phyloP scores from a whole-genome alignment of 2,329 filamentous ascomycete species.

The Fusarium scirpi region DNA sequence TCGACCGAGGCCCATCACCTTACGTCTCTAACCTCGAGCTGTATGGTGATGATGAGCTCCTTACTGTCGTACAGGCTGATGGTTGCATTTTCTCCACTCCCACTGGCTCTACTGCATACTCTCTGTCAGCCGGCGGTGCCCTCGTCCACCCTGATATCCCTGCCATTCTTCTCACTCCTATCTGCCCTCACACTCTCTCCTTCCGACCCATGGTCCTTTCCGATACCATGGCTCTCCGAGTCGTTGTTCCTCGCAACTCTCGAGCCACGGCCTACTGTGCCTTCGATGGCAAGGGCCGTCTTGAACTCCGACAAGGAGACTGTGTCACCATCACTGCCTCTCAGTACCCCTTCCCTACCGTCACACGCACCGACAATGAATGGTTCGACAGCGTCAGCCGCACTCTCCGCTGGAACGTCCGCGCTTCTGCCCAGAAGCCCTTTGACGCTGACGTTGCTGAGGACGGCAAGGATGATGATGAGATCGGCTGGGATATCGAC shows the following conservation, averaged over 20 bases:
- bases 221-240: constrained; percentile 91
- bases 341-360: constrained; percentile 96
- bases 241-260: constrained; percentile 85
- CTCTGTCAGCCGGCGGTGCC: constrained; percentile 92
- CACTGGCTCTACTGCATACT: constrained; percentile 95
- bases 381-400: constrained; percentile 97
- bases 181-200: constrained; percentile 95
- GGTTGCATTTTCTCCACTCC: constrained; percentile 98
- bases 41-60: constrained; percentile 92
- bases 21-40: constrained; percentile 98
- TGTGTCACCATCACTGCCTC: constrained; percentile 96
- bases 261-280: constrained; percentile 96
- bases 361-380: constrained; percentile 87
- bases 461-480: constrained; percentile 63
- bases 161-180: constrained; percentile 94
- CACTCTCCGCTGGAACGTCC: constrained; percentile 93
- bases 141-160: constrained; percentile 97
- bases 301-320: constrained; percentile 93
- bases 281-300: constrained; percentile 95
- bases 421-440: constrained; percentile 90
- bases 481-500: constrained; percentile 91
- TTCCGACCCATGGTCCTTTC: constrained; percentile 98
- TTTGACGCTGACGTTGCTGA: constrained; percentile 69
- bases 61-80: constrained; percentile 96
- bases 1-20: constrained; percentile 94